phyloP scores from a whole-genome alignment of 495 filamentous ascomycete species.

The Annulohypoxylon stygium region DNA sequence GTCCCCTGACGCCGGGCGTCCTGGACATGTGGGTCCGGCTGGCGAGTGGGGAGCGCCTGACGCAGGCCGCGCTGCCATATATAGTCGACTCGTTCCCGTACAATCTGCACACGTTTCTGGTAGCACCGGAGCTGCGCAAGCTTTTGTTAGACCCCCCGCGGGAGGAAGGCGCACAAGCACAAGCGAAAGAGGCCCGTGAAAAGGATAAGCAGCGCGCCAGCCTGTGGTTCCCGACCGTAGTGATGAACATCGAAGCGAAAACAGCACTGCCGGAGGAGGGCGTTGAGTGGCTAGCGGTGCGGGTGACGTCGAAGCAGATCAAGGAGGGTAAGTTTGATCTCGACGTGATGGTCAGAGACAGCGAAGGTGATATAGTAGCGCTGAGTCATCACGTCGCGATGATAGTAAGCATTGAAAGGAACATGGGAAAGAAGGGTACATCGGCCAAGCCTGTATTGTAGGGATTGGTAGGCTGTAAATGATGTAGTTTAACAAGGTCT shows the following conservation, averaged over 20 bases:
- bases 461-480: background rate
- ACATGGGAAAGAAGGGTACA: conserved; percentile 20
- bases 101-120: conserved; percentile 44
- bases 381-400: conserved; percentile 73
- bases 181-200: background rate
- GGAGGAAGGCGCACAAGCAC: background rate
- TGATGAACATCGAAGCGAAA: conserved; percentile 77
- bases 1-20: conserved; percentile 56
- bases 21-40: conserved; percentile 78
- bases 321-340: conserved; percentile 74
- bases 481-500: too few relatives aligned
- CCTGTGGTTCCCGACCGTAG: conserved; percentile 84
- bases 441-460: conserved; percentile 11
- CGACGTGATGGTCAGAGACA: conserved; percentile 72
- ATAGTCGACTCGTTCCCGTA: conserved; percentile 66
- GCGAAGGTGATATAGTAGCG: conserved; percentile 69
- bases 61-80: conserved; percentile 68
- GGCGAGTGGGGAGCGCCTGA: conserved; percentile 63
- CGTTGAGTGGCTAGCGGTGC: conserved; percentile 74
- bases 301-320: conserved; percentile 69
- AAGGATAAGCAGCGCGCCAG: background rate
- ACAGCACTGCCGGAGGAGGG: conserved; percentile 69
- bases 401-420: conserved; percentile 61
- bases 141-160: background rate
- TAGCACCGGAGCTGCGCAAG: conserved; percentile 28